These are phyloP conservation scores for Backusella australiensis DNA, from an alignment of 192 early-diverging fungal genomes.

Conservation along the genomic window DNA sequence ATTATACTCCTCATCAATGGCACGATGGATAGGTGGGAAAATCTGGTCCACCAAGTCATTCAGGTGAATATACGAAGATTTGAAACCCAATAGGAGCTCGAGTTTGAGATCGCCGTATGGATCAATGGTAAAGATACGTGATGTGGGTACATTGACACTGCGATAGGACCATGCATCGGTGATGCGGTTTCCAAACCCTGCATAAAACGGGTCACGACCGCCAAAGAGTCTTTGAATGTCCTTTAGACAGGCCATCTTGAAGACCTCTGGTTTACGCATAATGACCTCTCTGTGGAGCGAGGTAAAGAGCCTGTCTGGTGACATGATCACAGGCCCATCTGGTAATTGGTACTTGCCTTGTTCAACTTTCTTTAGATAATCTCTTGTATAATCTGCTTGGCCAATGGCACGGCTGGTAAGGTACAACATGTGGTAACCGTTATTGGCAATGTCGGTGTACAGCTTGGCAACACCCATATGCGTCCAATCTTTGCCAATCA, in stretches of 20 bases:
- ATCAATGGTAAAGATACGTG: slow-evolving; percentile 97
- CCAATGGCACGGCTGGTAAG: slow-evolving; percentile 95
- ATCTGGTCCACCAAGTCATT: slow-evolving; percentile 96
- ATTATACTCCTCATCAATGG: slow-evolving; percentile 70
- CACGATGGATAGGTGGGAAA: slow-evolving; percentile 71
- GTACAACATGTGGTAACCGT: slow-evolving; percentile 95
- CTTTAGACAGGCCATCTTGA: slow-evolving; percentile 93
- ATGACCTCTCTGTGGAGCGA: slow-evolving; percentile 96
- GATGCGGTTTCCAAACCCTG: slow-evolving; percentile 95
- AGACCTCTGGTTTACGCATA: slow-evolving; percentile 90
- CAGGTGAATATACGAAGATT: slow-evolving; percentile 87
- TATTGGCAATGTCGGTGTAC: slow-evolving; percentile 90
- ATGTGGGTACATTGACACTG: slow-evolving; percentile 87
- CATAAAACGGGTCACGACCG: slow-evolving; percentile 84
- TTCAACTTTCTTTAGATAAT: slow-evolving; percentile 87
- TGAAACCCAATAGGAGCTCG: slow-evolving; percentile 83
- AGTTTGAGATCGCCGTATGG: slow-evolving; percentile 87
- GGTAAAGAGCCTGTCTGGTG: slow-evolving; percentile 89
- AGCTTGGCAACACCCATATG: slow-evolving; percentile 97
- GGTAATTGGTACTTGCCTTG: slow-evolving; percentile 88
- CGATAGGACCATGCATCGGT: slow-evolving; percentile 91
- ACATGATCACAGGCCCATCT: slow-evolving; percentile 93
- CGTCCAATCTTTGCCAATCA: slow-evolving; percentile 98
- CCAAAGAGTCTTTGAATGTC: slow-evolving; percentile 89
- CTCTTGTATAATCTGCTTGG: slow-evolving; percentile 84